phyloP scores from a whole-genome alignment of 805 yeast species.

The Myxozyma mucilagina region DNA sequence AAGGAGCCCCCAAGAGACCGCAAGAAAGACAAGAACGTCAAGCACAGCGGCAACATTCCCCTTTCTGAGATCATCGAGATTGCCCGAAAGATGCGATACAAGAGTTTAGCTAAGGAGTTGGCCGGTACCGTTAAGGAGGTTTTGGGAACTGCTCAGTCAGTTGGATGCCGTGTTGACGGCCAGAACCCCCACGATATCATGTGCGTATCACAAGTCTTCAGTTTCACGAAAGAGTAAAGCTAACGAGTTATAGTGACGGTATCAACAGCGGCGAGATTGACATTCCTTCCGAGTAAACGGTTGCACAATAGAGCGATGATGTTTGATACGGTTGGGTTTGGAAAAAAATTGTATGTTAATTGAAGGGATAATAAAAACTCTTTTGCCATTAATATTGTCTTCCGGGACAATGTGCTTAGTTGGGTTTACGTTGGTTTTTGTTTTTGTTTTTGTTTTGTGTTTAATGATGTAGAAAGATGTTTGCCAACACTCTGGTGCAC shows the following conservation, averaged over 20 bases:
- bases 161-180: conserved; percentile 99
- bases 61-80: conserved; percentile 94
- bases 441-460: neutral
- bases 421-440: neutral
- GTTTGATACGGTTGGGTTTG: conserved; percentile 8
- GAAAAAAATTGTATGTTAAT: conserved; percentile 25
- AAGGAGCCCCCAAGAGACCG: conserved; percentile 99
- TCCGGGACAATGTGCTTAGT: neutral
- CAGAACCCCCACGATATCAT: conserved; percentile 99
- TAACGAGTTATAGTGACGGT: conserved; percentile 56
- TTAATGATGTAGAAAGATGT: conserved; percentile 41
- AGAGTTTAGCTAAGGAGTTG: conserved; percentile 96
- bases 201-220: conserved; percentile 4
- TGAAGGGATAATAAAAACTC: conserved; percentile 15
- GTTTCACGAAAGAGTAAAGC: too few species aligned
- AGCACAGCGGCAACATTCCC: conserved; percentile 98
- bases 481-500: conserved; percentile 95
- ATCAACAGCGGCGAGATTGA: conserved; percentile 98
- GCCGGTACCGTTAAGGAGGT: conserved; percentile 98
- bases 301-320: conserved; percentile 9
- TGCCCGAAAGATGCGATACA: conserved; percentile 96
- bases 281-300: conserved; percentile 36
- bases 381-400: neutral
- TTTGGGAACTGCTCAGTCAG: conserved; percentile 99
- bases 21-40: conserved; percentile 99